These are phyloP conservation scores for Aspergillus bombycis DNA, from an alignment of 2,329 filamentous ascomycete genomes.

Conservation along the genomic window DNA sequence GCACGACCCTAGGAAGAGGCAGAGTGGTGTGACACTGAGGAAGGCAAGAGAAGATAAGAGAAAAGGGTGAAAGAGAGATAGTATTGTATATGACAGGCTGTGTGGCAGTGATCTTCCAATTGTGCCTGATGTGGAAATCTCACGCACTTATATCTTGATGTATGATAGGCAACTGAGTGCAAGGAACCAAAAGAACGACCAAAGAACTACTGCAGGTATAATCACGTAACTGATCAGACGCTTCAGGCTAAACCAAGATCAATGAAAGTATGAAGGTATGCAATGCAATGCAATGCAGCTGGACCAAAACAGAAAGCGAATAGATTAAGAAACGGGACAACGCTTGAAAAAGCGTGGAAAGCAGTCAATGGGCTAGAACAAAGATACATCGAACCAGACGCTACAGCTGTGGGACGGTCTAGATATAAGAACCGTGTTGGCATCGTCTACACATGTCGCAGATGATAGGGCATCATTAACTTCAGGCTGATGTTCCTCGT, in stretches of 20 bases:
- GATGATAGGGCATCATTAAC: slow-evolving; percentile 11
- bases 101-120: background rate
- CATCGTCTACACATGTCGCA: slow-evolving; percentile 11
- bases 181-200: slow-evolving; percentile 2
- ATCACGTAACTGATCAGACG: background rate
- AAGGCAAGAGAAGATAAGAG: background rate
- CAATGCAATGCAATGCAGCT: slow-evolving; percentile 5
- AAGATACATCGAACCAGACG: slow-evolving; percentile 6
- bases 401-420: background rate
- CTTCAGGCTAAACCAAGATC: background rate
- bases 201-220: slow-evolving; percentile 7
- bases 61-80: background rate
- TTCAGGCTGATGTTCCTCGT: slow-evolving; percentile 10
- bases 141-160: slow-evolving; percentile 8
- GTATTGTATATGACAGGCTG: background rate
- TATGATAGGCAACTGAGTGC: background rate
- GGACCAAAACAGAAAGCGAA: slow-evolving; percentile 5
- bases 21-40: background rate
- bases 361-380: slow-evolving; percentile 9
- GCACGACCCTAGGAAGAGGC: background rate
- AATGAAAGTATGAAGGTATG: slow-evolving; percentile 2
- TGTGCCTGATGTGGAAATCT: background rate
- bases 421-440: slow-evolving; percentile 11
- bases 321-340: background rate
- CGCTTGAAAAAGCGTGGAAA: background rate